Evolutionary conservation across 352 stramenopile species (phyloP).

Genomic region (Globisporangium polare): DNA sequence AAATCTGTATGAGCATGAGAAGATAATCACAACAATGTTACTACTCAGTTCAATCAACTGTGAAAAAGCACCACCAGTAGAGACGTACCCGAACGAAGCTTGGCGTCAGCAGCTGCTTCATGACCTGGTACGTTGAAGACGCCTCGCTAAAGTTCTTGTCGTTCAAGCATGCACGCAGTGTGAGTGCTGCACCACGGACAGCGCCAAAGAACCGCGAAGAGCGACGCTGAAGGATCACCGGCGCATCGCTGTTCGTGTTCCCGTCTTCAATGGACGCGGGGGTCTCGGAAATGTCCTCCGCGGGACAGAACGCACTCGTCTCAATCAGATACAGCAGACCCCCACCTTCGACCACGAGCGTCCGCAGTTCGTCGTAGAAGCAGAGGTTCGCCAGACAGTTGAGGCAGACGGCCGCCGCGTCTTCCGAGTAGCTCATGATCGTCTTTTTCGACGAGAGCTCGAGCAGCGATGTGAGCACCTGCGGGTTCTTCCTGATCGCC

Average conservation of each 20-base stretch:
- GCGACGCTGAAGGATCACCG: slow-evolving; percentile 21
- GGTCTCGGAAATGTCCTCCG: slow-evolving; percentile 32
- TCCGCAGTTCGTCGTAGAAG: slow-evolving; percentile 46
- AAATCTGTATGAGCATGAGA: slow-evolving; percentile 28
- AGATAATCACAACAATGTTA: slow-evolving; percentile 1
- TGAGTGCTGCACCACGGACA: slow-evolving; percentile 52
- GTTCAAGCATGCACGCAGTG: slow-evolving; percentile 51
- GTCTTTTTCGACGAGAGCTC: slow-evolving; percentile 50
- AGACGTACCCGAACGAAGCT: slow-evolving; percentile 67
- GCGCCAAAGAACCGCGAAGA: slow-evolving; percentile 44
- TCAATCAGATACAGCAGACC: slow-evolving; percentile 68
- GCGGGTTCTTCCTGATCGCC: slow-evolving; percentile 55
- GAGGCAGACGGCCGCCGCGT: slow-evolving; percentile 56
- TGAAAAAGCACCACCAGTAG: not conserved
- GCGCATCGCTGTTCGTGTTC: slow-evolving; percentile 17
- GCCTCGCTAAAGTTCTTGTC: slow-evolving; percentile 35
- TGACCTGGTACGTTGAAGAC: slow-evolving; percentile 37
- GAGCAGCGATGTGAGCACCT: slow-evolving; percentile 54
- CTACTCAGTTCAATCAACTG: not conserved
- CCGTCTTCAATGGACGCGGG: slow-evolving; percentile 21
- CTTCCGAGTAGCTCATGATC: slow-evolving; percentile 55
- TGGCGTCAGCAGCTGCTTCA: slow-evolving; percentile 77
- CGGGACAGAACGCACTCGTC: slow-evolving; percentile 57
- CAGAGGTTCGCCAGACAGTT: slow-evolving; percentile 62
- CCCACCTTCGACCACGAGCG: slow-evolving; percentile 54